phyloP scores from a whole-genome alignment of 306 rosid species.

The Prinsepia uniflora region DNA sequence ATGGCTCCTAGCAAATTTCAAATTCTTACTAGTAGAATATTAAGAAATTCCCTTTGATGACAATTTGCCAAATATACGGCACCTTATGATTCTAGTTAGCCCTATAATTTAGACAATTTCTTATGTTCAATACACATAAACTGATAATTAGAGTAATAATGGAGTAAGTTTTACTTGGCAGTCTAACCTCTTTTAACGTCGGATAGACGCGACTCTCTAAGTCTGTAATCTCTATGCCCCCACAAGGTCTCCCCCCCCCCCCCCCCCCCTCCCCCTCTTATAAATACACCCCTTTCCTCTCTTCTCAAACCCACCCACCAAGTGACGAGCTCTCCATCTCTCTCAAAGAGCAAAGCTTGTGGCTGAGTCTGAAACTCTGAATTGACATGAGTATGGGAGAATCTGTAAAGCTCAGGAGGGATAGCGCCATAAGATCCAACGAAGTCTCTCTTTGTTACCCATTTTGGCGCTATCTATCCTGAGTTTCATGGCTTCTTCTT shows the following conservation, averaged over 20 bases:
- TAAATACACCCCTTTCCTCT: constrained; percentile 36
- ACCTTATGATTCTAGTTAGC: too few relatives aligned
- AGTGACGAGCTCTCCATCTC: not conserved
- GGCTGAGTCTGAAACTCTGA: too few relatives aligned
- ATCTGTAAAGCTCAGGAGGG: constrained; percentile 94
- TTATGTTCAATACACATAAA: too few relatives aligned
- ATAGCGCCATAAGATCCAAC: constrained; percentile 50
- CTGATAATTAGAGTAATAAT: too few relatives aligned
- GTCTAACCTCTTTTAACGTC: too few relatives aligned
- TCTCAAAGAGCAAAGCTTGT: not conserved
- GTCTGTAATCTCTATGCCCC: not conserved
- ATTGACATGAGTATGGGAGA: constrained; percentile 38
- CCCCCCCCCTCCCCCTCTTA: constrained; percentile 39
- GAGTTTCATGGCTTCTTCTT: constrained; percentile 64
- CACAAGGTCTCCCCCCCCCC: too few relatives aligned
- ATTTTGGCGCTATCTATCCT: constrained; percentile 80
- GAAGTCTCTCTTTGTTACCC: not conserved
- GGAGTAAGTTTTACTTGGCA: not conserved
- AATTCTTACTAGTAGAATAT: too few relatives aligned
- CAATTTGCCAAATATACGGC: too few relatives aligned
- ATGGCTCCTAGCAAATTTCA: too few relatives aligned
- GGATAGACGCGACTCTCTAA: constrained; percentile 5
- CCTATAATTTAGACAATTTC: too few relatives aligned
- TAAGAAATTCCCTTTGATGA: too few relatives aligned
- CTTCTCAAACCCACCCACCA: constrained; percentile 30